Evolutionary conservation across 441 rosid species (phyloP).

Genomic region (Syzygium malaccense): DNA sequence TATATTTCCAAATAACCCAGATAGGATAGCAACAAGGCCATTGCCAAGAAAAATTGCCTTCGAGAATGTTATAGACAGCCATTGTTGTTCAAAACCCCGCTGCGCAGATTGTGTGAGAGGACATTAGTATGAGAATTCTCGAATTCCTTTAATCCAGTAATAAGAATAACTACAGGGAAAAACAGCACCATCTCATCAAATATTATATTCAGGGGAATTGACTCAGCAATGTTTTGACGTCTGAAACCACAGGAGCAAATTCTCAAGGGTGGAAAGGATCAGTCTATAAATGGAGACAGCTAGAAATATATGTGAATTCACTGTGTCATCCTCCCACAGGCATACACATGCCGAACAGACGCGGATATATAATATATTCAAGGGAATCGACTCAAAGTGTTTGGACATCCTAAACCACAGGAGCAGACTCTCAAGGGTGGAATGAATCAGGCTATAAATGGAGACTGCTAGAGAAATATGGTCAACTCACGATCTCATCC

Average conservation of each 20-base stretch:
- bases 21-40: slow-evolving; percentile 87
- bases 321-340: not conserved
- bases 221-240: not conserved
- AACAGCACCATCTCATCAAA: not conserved
- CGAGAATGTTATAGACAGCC: slow-evolving; percentile 91
- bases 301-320: not conserved
- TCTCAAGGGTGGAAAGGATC: not conserved
- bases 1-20: slow-evolving; percentile 92
- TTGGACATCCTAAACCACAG: not conserved
- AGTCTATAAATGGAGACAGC: not conserved
- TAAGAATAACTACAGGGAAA: not conserved
- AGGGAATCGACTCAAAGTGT: not conserved
- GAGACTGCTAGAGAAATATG: not conserved
- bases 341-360: not conserved
- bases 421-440: too few relatives aligned
- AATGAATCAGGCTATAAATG: not conserved
- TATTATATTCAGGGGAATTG: not conserved
- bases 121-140: not conserved
- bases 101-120: slow-evolving; percentile 18
- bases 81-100: slow-evolving; percentile 94
- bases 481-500: not conserved
- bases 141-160: not conserved
- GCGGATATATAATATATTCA: not conserved
- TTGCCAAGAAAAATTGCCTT: slow-evolving; percentile 97
- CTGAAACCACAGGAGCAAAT: not conserved